Percentiles rank a stretch among this genome's conserved stretches.
Evolutionary conservation across 768 basidiomycete genomes (phyloP).

Genomic region (Xanthoconium purpureum): DNA sequence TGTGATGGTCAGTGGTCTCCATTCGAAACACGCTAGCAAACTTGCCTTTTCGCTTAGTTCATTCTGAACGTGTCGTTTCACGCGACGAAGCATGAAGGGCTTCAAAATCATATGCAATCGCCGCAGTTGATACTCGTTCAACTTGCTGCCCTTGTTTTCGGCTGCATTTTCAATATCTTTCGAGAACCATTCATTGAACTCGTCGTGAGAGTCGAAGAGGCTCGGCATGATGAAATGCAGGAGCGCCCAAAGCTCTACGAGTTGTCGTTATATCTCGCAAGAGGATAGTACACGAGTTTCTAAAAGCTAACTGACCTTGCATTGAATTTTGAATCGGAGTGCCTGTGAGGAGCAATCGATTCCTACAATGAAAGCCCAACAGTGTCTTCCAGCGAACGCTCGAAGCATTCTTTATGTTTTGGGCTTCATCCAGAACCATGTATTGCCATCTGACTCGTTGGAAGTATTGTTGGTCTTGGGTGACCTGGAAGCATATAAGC

Average conservation of each 20-base stretch:
- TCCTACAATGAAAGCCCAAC: conserved; percentile 92
- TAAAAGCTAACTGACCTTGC: conserved; percentile 73
- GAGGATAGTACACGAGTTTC: neutral
- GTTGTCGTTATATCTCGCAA: conserved; percentile 3
- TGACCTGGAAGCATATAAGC: conserved; percentile 52
- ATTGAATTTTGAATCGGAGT: conserved; percentile 99
- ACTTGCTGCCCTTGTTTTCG: conserved; percentile 85
- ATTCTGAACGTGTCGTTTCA: conserved; percentile 99
- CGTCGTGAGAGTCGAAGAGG: conserved; percentile 97
- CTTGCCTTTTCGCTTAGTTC: conserved; percentile 96
- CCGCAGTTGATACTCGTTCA: conserved; percentile 93
- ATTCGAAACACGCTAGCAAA: conserved; percentile 43
- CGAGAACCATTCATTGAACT: conserved; percentile 99
- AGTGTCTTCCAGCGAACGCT: conserved; percentile 97
- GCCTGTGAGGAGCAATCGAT: conserved; percentile 90
- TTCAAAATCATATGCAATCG: conserved; percentile 98
- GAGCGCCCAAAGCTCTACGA: conserved; percentile 91
- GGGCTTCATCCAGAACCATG: conserved; percentile 99
- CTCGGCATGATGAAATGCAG: conserved; percentile 99
- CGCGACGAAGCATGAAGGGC: conserved; percentile 96
- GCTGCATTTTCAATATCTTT: conserved; percentile 97
- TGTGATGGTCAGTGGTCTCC: conserved; percentile 70
- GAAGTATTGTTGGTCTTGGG: conserved; percentile 97
- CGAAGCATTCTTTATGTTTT: conserved; percentile 98
- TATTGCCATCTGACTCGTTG: conserved; percentile 99